Evolutionary conservation across 2,329 filamentous ascomycete genomes (phyloP), one percentile per base, ranked within the genome.

Genomic region (Scorias spongiosa): DNA sequence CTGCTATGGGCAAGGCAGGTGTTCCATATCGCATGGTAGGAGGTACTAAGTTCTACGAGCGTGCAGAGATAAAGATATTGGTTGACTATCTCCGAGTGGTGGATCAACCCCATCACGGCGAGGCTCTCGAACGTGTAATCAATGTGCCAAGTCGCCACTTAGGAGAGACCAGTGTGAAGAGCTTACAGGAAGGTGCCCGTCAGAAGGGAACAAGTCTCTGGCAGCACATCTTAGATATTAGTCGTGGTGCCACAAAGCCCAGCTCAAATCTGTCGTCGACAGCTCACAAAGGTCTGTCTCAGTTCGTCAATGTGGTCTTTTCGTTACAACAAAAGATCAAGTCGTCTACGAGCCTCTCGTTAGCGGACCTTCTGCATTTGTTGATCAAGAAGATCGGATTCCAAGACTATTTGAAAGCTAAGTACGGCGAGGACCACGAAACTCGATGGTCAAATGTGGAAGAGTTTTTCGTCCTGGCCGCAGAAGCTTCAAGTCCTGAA

Each of bases 21-120:
- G 78, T 96, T 36, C 74, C 87, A 0, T 98, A 96, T 62, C 79
- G 79, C 41, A 95, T 96, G 88, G 80, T 96, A 42, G 89, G 82
- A 54, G 89, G 91, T 2, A 76, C 78, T 49, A 83, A 84, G 46
- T 98, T 98, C 60, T 96, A 93, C 56, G 91, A 98, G 52, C 78
- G 91, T 42, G 74, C 78, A 2, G 89, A 98, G 59, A 81, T 96
- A 57, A 93, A 91, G 60, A 72, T 86, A 6, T 60, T 96, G 1
- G 64, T 96, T 3, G 87, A 95, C 58, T 96, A 98, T 58, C 69
- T 96, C 11, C 76, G 87, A 29, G 81, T 93, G 2, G 78, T 95
- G 29, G 77, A 84, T 55, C 82, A 93, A 49, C 84, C 87, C 1
- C 74, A 84, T 39, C 88, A 93, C 58, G 93, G 88, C 53, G 88